Conservation (phyloP, 176 grass and related monocot species). For the Olyra latifolia region DNA sequence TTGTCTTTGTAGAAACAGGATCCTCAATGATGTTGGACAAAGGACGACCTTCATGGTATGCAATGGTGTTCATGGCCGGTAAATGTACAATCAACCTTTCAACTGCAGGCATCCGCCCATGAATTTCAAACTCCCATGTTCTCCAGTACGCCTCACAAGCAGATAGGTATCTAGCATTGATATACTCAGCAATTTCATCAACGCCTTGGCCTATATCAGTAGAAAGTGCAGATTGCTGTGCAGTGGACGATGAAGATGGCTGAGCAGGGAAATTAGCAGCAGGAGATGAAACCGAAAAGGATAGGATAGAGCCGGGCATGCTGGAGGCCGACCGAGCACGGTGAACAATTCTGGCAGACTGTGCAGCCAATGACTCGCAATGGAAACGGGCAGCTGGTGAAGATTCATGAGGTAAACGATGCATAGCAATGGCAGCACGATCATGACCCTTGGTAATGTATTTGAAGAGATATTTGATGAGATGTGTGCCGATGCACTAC, state of each 20-base stretch:
- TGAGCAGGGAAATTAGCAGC: too few relatives aligned
- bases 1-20: rapidly evolving
- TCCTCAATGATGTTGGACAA: rapidly evolving
- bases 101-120: background rate
- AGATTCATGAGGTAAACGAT: too few relatives aligned
- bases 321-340: too few relatives aligned
- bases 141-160: background rate
- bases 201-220: background rate
- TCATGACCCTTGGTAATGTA: background rate
- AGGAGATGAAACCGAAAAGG: too few relatives aligned
- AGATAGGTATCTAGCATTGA: background rate
- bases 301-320: too few relatives aligned
- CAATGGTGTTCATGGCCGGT: background rate
- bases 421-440: background rate
- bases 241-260: too few relatives aligned
- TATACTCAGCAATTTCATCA: background rate
- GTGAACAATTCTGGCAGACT: too few relatives aligned
- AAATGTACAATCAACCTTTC: background rate
- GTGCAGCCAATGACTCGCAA: too few relatives aligned
- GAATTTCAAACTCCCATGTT: background rate
- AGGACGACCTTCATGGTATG: background rate
- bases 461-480: background rate
- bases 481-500: too few relatives aligned
- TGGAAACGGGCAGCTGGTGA: too few relatives aligned
- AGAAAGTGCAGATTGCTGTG: too few relatives aligned